Evolutionary conservation across 805 yeast species (phyloP), one percentile per base, ranked within the genome.

Genomic region (Kazachstania africana): DNA sequence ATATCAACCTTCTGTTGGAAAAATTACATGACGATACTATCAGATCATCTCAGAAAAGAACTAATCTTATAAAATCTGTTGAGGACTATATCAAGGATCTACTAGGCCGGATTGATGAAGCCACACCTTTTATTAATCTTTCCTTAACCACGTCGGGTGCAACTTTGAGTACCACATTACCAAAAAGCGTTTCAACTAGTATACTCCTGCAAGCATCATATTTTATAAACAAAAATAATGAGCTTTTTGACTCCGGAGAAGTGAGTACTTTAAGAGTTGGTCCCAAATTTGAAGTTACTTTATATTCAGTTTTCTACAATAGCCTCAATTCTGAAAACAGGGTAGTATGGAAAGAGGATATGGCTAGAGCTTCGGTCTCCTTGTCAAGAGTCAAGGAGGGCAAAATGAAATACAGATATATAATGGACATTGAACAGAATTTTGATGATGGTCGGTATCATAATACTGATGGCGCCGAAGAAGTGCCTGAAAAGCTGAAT

Each of bases 361-460:
- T 62, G 53, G 75, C 83, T 12, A 64, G 72, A 34, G 69, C 78
- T 21, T 45, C 50, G 33, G 68, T 72, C 0, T 54, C 53, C 22
- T 42, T 79, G 3, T 42, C 45, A 33, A 47, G 70, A 16, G 33
- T 48, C 2, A 18, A 20, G 39, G 10, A 39, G 36, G 31, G 33
- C 3, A 18, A 27, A 15, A 16, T 16, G 14, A 13, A 16, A 19
- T 76, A 53, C 44, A 32, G 45, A 8, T 78, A 76, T 47, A 52
- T 46, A 4, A 36, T 80, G 12, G 52, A 47, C 8, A 59, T 80
- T 2, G 46, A 45, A 4, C 87, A 81, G 42, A 68, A 66, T 43
- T 72, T 77, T 29, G 63, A 78, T 42, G 93, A 80, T 53, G 81
- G 69, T 0, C 55, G 88, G 33, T 80, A 77, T 45, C 93, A 80